Evolutionary conservation across 2,329 filamentous ascomycete genomes (phyloP).

Genomic region (Epichloe uncinata): DNA sequence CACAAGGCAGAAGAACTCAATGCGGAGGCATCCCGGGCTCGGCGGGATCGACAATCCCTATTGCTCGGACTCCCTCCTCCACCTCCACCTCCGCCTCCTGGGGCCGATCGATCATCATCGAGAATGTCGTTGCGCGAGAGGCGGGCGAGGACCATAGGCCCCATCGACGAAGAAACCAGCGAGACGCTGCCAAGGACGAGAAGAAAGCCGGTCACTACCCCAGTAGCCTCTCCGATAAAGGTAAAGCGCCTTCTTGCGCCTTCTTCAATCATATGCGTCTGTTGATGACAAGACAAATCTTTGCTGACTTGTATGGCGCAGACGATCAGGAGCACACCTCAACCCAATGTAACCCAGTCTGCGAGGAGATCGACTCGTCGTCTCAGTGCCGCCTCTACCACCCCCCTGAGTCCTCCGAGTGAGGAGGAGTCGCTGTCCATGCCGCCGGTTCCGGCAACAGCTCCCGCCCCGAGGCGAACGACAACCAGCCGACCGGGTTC

Average conservation of each 20-base stretch:
- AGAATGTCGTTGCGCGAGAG: slow-evolving; percentile 64
- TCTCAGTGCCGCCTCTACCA: slow-evolving; percentile 33
- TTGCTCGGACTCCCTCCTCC: slow-evolving; percentile 20
- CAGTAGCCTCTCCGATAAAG: slow-evolving; percentile 18
- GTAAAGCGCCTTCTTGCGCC: slow-evolving; percentile 8
- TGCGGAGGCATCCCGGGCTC: slow-evolving; percentile 47
- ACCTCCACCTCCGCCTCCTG: slow-evolving; percentile 4
- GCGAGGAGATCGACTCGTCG: slow-evolving; percentile 29
- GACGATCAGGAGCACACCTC: slow-evolving; percentile 18
- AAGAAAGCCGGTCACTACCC: slow-evolving; percentile 47
- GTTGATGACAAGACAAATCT: neutral
- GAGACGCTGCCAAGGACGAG: slow-evolving; percentile 28
- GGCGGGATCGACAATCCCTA: slow-evolving; percentile 51
- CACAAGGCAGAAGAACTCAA: slow-evolving; percentile 68
- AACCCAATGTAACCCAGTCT: slow-evolving; percentile 13
- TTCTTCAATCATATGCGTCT: neutral
- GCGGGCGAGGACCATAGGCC: slow-evolving; percentile 43
- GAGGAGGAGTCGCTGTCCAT: slow-evolving; percentile 10
- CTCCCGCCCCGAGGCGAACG: slow-evolving; percentile 11
- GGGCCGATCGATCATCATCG: slow-evolving; percentile 31
- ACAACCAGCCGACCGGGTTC: slow-evolving; percentile 20
- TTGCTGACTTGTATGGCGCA: slow-evolving; percentile 13
- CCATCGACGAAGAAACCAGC: slow-evolving; percentile 31
- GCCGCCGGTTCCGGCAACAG: neutral
- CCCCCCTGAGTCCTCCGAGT: slow-evolving; percentile 15